Evolutionary conservation across 805 yeast species (phyloP).

Genomic region (Kodamaea jinghongensis): DNA sequence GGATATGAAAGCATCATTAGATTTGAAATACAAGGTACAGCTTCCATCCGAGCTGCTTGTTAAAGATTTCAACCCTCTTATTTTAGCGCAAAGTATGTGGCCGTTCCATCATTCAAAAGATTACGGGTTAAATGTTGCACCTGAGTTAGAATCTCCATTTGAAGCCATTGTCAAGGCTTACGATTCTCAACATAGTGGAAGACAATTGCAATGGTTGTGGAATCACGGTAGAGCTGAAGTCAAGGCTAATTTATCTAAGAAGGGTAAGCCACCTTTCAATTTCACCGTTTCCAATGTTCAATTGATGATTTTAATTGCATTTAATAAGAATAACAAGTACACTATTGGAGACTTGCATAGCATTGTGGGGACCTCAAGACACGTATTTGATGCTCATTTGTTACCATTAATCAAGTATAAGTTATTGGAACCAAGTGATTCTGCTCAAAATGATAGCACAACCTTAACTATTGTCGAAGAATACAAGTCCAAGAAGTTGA

Average conservation of each 20-base stretch:
- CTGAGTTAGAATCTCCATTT: constrained; percentile 60
- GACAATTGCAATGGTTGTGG: constrained; percentile 96
- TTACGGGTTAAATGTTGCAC: constrained; percentile 56
- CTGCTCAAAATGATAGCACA: constrained; percentile 40
- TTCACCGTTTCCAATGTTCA: constrained; percentile 85
- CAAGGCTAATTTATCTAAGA: constrained; percentile 77
- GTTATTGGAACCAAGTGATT: constrained; percentile 57
- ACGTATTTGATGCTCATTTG: constrained; percentile 71
- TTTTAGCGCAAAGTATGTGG: constrained; percentile 90
- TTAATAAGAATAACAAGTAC: constrained; percentile 63
- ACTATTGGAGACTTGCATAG: constrained; percentile 60
- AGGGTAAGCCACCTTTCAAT: constrained; percentile 75
- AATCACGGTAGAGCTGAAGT: constrained; percentile 89
- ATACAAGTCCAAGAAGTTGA: constrained; percentile 79
- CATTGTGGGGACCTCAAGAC: constrained; percentile 63
- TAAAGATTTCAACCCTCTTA: constrained; percentile 62
- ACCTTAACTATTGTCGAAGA: constrained; percentile 70
- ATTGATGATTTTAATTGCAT: constrained; percentile 82
- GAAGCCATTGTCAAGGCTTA: constrained; percentile 69
- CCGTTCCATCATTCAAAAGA: constrained; percentile 54
- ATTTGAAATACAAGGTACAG: constrained; percentile 61
- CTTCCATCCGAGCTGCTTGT: constrained; percentile 35
- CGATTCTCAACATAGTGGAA: constrained; percentile 72
- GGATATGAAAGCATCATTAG: constrained; percentile 83
- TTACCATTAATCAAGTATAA: constrained; percentile 77